Percentiles rank a stretch among this genome's conserved stretches.
phyloP scores from a whole-genome alignment of 2,329 filamentous ascomycete genomes.

The Diaporthe sp. region DNA sequence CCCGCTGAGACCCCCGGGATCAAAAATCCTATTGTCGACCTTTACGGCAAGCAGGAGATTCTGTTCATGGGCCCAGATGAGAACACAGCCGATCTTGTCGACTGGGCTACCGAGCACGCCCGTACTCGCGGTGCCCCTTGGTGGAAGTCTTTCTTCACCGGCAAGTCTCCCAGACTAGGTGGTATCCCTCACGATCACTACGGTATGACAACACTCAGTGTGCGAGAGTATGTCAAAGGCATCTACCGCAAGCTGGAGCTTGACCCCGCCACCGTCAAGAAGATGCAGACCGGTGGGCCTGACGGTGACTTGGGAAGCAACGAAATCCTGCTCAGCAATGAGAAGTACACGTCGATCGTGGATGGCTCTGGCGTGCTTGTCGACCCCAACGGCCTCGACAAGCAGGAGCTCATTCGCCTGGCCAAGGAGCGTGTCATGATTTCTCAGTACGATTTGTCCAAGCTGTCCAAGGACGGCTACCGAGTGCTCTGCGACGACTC shows the following conservation, averaged over 20 bases:
- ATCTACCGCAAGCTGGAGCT: slow-evolving; percentile 97
- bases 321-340: slow-evolving; percentile 94
- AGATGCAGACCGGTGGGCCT: slow-evolving; percentile 97
- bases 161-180: slow-evolving; percentile 95
- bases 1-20: slow-evolving; percentile 93
- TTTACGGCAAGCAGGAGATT: slow-evolving; percentile 96
- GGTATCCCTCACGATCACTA: slow-evolving; percentile 97
- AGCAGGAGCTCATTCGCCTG: slow-evolving; percentile 84
- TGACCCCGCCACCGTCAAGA: slow-evolving; percentile 86
- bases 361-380: slow-evolving; percentile 96
- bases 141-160: slow-evolving; percentile 99
- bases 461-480: slow-evolving; percentile 90
- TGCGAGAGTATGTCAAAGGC: slow-evolving; percentile 94
- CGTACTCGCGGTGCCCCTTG: slow-evolving; percentile 88
- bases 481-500: slow-evolving; percentile 92
- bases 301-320: slow-evolving; percentile 98
- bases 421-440: slow-evolving; percentile 94
- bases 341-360: slow-evolving; percentile 96
- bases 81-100: slow-evolving; percentile 96
- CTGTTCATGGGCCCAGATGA: slow-evolving; percentile 99
- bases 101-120: slow-evolving; percentile 99
- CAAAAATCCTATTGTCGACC: slow-evolving; percentile 97
- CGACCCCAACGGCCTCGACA: slow-evolving; percentile 91
- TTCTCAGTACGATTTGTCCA: slow-evolving; percentile 84
- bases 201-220: slow-evolving; percentile 97